phyloP scores from a whole-genome alignment of 768 basidiomycete genomes.

The Cystobasidium tubakii region DNA sequence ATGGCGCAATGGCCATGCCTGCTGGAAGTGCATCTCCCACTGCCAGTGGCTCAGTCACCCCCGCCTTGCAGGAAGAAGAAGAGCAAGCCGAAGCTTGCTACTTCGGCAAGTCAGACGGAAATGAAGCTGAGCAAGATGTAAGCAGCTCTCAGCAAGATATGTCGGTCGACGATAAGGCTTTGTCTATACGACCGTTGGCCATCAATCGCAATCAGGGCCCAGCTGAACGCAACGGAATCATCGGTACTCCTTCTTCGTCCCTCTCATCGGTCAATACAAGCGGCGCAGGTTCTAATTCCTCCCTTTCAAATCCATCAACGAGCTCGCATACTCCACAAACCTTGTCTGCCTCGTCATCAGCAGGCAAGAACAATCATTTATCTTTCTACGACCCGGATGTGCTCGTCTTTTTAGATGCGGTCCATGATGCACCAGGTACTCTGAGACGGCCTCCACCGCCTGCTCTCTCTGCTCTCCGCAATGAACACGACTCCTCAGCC shows the following conservation, averaged over 20 bases:
- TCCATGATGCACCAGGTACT: conserved; percentile 35
- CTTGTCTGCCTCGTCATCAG: conserved; percentile 11
- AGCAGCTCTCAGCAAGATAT: neutral
- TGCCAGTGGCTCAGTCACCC: neutral
- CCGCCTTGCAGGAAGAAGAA: neutral
- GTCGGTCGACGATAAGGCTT: neutral
- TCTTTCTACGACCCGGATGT: conserved; percentile 80
- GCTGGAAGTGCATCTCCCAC: neutral
- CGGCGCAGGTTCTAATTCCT: neutral
- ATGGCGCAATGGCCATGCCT: conserved; percentile 36
- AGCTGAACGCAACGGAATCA: neutral
- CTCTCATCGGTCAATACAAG: neutral
- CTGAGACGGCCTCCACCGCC: neutral
- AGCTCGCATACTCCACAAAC: neutral
- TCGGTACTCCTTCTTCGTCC: neutral
- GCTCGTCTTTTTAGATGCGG: conserved; percentile 50
- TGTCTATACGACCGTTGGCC: neutral
- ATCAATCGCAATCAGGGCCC: neutral
- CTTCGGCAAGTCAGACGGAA: neutral
- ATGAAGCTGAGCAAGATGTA: neutral
- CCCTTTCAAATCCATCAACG: neutral
- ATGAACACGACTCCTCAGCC: conserved; percentile 12
- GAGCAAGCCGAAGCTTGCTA: neutral
- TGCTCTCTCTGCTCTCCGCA: neutral
- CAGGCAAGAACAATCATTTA: conserved; percentile 48